These are phyloP conservation scores for barley (Hordeum vulgare) DNA, from an alignment of 176 grass and related monocot genomes.

Conservation along the genomic window MorexV3_pseudomolecules_assembly NC_058520.1:509738030-509738529, in stretches of 20 bases:
- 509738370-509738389: background rate
- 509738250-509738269: background rate
- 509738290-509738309: background rate
- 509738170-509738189: slow-evolving; percentile 28
- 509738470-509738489: background rate
- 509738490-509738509: background rate
- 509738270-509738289: background rate
- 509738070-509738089: slow-evolving; percentile 59
- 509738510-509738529: background rate
- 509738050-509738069: background rate
- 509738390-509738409: slow-evolving; percentile 6
- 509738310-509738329: background rate
- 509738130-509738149: slow-evolving; percentile 78
- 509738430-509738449: background rate
- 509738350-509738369: background rate
- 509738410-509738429: background rate
- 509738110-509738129: slow-evolving; percentile 76
- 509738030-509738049: slow-evolving; percentile 10
- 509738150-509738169: slow-evolving; percentile 65
- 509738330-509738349: background rate
- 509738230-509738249: background rate
- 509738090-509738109: slow-evolving; percentile 84
- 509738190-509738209: slow-evolving; percentile 15
- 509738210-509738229: slow-evolving; percentile 3
- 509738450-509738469: slow-evolving; percentile 1